Evolutionary conservation across 805 yeast genomes (phyloP).

Genomic region (Starmerella powellii): DNA sequence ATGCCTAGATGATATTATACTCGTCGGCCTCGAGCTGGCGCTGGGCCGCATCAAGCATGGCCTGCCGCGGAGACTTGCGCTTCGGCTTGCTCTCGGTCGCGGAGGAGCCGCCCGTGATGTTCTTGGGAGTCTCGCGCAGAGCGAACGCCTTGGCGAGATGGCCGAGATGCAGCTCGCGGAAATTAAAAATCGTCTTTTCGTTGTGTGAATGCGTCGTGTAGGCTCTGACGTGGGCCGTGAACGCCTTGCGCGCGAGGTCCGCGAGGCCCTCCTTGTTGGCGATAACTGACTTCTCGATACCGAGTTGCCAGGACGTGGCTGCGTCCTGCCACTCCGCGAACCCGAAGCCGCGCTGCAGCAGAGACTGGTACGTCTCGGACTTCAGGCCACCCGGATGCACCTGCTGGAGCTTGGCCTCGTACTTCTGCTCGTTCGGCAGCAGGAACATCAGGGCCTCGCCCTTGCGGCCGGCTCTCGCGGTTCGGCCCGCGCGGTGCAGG

Average conservation of each 20-base stretch:
- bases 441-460: conserved; percentile 73
- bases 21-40: conserved; percentile 20
- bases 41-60: conserved; percentile 21
- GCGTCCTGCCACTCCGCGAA: conserved; percentile 68
- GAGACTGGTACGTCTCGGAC: conserved; percentile 34
- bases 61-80: conserved; percentile 15
- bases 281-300: conserved; percentile 76
- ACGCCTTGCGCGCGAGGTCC: conserved; percentile 64
- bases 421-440: conserved; percentile 80
- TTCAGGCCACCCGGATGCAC: conserved; percentile 48
- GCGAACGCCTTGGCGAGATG: conserved; percentile 94
- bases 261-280: conserved; percentile 45
- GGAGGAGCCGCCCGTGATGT: conserved; percentile 19
- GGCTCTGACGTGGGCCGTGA: conserved; percentile 82
- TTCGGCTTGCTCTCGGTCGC: conserved; percentile 3
- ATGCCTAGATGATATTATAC: conserved; percentile 19
- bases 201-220: conserved; percentile 83
- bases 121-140: conserved; percentile 83
- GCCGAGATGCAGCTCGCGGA: conserved; percentile 77
- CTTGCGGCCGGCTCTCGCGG: conserved; percentile 88
- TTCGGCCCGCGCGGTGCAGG: conserved; percentile 91
- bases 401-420: conserved; percentile 43
- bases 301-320: conserved; percentile 93
- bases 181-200: conserved; percentile 71
- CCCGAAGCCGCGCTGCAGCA: conserved; percentile 30